Evolutionary conservation across 306 rosid species (phyloP), one percentile per base, ranked within the genome.

Genomic region (Cucumis hystrix): DNA sequence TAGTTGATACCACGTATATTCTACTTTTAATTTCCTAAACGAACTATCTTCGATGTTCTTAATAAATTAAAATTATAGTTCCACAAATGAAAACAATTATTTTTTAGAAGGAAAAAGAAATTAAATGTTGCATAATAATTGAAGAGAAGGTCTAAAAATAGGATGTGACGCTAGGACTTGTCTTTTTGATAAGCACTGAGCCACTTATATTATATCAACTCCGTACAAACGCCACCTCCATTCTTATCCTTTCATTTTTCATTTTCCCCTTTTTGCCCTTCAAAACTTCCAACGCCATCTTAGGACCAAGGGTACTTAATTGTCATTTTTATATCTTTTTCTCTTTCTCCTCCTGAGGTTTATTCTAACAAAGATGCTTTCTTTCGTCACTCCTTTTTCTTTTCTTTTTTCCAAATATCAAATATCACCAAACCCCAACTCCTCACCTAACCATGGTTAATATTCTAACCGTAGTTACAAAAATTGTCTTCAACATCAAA

Each of bases 241-340:
- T 70, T 25, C 75, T 70, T 70, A 70, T 70, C 75, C 75, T 43
- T 70, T 69, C 57, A 68, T 12, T 69, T 58, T 39, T 10, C 6
- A 10, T 18, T 9, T 66, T 37, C 25, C 72, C 72, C 0, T 4
- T 39, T 2, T 66, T 66, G 5, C 72, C 72, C 72, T 39, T 39
- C 4, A 4, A 2, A 17, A 17, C 20, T 10, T 3, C 23, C 1
- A 1, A 0, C 5, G 0, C 1, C 49, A 2, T 40, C 10, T 11
- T 1, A 9, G 55, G 35, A 2, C 18, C 10, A 68, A 40, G 55
- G 54, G 10, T 20, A 49, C 13, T 25, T 11, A 3, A 20, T 23
- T 69, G 56, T 43, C 75, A 41, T 69, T 69, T 40, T 43, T n/a
- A 21, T 2, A 7, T 8, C 8, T 4, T 6, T 37, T 66, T 66